Evolutionary conservation across 495 filamentous ascomycete species (phyloP).

Genomic region (Aspergillus ellipticus): DNA sequence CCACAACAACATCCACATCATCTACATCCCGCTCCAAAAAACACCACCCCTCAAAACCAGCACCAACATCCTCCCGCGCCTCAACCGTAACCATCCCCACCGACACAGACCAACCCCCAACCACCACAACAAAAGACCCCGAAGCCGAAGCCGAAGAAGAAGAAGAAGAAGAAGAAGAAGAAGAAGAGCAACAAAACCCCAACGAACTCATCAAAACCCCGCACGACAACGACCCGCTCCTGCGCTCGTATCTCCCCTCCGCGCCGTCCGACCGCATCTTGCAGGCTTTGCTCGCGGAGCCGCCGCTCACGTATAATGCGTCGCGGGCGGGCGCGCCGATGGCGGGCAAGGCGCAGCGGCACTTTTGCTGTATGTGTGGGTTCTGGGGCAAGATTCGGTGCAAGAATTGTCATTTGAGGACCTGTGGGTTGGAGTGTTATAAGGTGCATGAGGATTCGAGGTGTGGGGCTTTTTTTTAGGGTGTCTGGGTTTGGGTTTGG

Average conservation of each 20-base stretch:
- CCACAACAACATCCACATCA: slow-evolving; percentile 15
- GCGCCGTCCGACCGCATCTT: slow-evolving; percentile 66
- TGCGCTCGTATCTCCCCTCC: slow-evolving; percentile 57
- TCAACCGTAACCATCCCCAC: slow-evolving; percentile 3
- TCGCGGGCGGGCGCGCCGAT: slow-evolving; percentile 59
- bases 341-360: slow-evolving; percentile 53
- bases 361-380: slow-evolving; percentile 86
- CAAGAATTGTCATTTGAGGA: slow-evolving; percentile 74
- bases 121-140: slow-evolving; percentile 12
- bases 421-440: slow-evolving; percentile 80
- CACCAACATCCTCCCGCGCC: slow-evolving; percentile 18
- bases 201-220: slow-evolving; percentile 34
- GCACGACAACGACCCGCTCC: slow-evolving; percentile 59
- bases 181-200: no score
- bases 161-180: slow-evolving; percentile 24
- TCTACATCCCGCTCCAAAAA: slow-evolving; percentile 7
- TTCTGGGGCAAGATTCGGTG: slow-evolving; percentile 89
- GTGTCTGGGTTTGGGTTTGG: no score
- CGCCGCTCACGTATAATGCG: slow-evolving; percentile 75
- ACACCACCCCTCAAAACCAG: slow-evolving; percentile 8
- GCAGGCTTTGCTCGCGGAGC: slow-evolving; percentile 61
- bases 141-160: slow-evolving; percentile 13
- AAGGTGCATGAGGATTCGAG: slow-evolving; percentile 73
- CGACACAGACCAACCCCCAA: neutral
- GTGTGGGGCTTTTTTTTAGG: slow-evolving; percentile 61